Evolutionary conservation across 495 filamentous ascomycete genomes (phyloP).

Genomic region (Lasiosphaeris hirsuta): DNA sequence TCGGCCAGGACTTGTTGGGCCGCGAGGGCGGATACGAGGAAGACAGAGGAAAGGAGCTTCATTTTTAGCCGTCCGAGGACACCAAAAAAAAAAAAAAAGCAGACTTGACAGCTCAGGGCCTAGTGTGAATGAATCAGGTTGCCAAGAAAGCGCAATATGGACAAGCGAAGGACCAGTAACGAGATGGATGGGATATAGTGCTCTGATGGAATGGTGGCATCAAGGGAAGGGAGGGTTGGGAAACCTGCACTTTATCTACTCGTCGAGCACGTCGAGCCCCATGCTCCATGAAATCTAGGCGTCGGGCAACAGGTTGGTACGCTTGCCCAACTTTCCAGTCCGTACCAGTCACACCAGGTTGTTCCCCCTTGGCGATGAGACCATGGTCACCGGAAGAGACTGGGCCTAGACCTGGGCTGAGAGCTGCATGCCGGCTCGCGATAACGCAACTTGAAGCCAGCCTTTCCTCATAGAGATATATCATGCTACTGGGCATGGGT

Average conservation of each 20-base stretch:
- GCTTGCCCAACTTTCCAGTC: too few relatives aligned
- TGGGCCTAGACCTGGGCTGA: not conserved
- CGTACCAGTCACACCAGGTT: too few relatives aligned
- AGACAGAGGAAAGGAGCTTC: conserved; percentile 8
- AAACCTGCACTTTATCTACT: too few relatives aligned
- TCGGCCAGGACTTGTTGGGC: conserved; percentile 17
- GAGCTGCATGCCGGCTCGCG: not conserved
- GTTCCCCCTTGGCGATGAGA: too few relatives aligned
- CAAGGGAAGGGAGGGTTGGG: too few relatives aligned
- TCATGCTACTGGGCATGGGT: too few relatives aligned
- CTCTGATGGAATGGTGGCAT: not conserved
- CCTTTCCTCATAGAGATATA: not conserved
- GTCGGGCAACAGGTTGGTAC: too few relatives aligned
- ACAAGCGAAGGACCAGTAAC: not conserved
- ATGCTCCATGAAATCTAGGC: too few relatives aligned
- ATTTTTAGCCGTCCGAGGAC: conserved; percentile 3
- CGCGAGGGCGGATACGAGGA: conserved; percentile 17
- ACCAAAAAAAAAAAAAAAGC: not conserved
- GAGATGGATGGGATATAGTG: not conserved
- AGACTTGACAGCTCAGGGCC: not conserved
- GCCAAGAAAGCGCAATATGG: not conserved
- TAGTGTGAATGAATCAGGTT: not conserved
- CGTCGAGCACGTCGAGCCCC: too few relatives aligned
- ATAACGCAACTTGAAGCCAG: not conserved
- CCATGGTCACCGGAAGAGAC: too few relatives aligned